Evolutionary conservation across 805 yeast species (phyloP).

Genomic region (Sungouiozyma intestinalis): DNA sequence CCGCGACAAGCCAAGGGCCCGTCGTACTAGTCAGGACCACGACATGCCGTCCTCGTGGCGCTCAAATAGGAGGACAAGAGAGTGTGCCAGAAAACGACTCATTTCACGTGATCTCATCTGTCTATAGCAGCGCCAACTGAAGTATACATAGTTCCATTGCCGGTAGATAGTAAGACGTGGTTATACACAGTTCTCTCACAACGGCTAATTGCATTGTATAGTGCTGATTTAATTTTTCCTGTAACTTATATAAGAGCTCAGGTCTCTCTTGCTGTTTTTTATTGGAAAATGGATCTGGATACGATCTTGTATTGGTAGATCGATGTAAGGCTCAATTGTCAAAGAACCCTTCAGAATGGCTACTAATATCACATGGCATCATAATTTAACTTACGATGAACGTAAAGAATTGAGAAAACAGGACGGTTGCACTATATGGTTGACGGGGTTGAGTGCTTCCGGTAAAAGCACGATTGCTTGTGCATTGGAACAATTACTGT

Average conservation of each 20-base stretch:
- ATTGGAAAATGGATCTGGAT: too few relatives aligned
- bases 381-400: constrained; percentile 74
- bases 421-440: constrained; percentile 85
- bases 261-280: too few relatives aligned
- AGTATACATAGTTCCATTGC: neutral
- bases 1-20: too few relatives aligned
- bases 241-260: too few relatives aligned
- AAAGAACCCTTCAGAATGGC: constrained; percentile 48
- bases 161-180: neutral
- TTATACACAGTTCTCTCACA: neutral
- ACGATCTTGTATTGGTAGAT: too few relatives aligned
- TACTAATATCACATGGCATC: constrained; percentile 94
- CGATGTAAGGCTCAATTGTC: neutral
- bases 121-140: neutral
- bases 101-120: neutral
- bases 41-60: too few relatives aligned
- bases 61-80: neutral
- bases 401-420: constrained; percentile 65
- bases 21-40: too few relatives aligned
- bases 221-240: too few relatives aligned
- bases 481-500: constrained; percentile 75
- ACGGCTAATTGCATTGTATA: too few relatives aligned
- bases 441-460: constrained; percentile 90
- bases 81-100: neutral
- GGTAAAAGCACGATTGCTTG: constrained; percentile 94